phyloP scores from a whole-genome alignment of 768 basidiomycete genomes.

The Podaxis sp. region DNA sequence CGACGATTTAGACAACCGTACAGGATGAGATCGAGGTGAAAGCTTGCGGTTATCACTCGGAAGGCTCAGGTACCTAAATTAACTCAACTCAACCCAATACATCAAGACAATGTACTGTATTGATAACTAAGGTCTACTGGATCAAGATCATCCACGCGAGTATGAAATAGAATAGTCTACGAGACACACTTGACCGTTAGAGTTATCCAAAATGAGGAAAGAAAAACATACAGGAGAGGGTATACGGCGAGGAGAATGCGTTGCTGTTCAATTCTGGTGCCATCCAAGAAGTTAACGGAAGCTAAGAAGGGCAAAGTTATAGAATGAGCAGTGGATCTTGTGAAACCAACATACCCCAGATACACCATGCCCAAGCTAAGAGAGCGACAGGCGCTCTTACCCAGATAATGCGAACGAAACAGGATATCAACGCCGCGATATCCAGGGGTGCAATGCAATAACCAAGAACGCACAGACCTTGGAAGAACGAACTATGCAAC shows the following conservation, averaged over 20 bases:
- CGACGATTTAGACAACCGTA: no score
- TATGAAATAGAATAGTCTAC: slow-evolving; percentile 89
- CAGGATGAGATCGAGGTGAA: no score
- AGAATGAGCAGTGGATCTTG: background rate
- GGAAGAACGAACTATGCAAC: slow-evolving; percentile 81
- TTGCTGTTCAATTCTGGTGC: slow-evolving; percentile 90
- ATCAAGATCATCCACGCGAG: slow-evolving; percentile 98
- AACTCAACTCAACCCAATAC: no score
- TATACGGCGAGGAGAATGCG: slow-evolving; percentile 93
- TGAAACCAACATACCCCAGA: slow-evolving; percentile 75
- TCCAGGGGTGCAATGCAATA: slow-evolving; percentile 95
- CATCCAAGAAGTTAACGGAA: slow-evolving; percentile 92
- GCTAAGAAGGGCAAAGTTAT: slow-evolving; percentile 43
- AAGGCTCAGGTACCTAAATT: no score
- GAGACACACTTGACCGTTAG: background rate
- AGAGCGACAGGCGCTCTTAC: slow-evolving; percentile 85
- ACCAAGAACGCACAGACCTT: slow-evolving; percentile 90
- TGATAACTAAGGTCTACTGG: slow-evolving; percentile 44
- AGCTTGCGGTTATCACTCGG: no score
- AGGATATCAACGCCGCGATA: slow-evolving; percentile 84
- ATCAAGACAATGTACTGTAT: background rate
- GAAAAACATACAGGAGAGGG: slow-evolving; percentile 75
- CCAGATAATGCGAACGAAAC: slow-evolving; percentile 84
- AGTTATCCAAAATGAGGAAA: slow-evolving; percentile 9
- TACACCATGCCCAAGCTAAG: slow-evolving; percentile 91